Evolutionary conservation across 495 filamentous ascomycete species (phyloP).

Genomic region (Penicillium cataractarum): DNA sequence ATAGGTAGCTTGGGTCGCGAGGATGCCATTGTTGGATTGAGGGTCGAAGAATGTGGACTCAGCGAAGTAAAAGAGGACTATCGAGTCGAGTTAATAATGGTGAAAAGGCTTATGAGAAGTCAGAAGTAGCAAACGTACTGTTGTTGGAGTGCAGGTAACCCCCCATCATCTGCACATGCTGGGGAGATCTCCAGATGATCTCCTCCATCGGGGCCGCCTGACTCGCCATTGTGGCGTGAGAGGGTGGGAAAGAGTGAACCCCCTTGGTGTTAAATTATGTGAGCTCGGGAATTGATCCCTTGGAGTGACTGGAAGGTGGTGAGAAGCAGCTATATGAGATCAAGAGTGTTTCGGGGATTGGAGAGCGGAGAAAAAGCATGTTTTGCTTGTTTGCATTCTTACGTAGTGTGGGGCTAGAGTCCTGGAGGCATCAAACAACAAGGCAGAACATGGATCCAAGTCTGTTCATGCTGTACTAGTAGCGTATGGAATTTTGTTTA

Average conservation of each 20-base stretch:
- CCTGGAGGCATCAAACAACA: not conserved
- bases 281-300: not conserved
- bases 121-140: conserved; percentile 33
- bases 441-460: too few relatives aligned
- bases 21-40: conserved; percentile 82
- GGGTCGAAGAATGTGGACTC: conserved; percentile 89
- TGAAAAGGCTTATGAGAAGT: not conserved
- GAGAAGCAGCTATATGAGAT: not conserved
- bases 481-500: too few relatives aligned
- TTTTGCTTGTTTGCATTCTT: conserved; percentile 44
- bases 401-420: not conserved
- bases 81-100: not conserved
- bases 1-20: conserved; percentile 74
- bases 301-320: not conserved
- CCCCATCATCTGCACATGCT: conserved; percentile 61
- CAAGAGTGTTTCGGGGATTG: not conserved
- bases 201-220: conserved; percentile 73
- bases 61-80: conserved; percentile 86
- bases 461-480: too few relatives aligned
- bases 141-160: conserved; percentile 56
- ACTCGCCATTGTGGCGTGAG: conserved; percentile 33
- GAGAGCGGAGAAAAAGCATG: conserved; percentile 29
- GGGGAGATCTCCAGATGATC: conserved; percentile 72
- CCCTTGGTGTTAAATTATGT: not conserved
- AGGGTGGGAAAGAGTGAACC: not conserved